Evolutionary conservation across 108 stramenopile species (phyloP).

Genomic region (Phaeodactylum tricornutum): DNA sequence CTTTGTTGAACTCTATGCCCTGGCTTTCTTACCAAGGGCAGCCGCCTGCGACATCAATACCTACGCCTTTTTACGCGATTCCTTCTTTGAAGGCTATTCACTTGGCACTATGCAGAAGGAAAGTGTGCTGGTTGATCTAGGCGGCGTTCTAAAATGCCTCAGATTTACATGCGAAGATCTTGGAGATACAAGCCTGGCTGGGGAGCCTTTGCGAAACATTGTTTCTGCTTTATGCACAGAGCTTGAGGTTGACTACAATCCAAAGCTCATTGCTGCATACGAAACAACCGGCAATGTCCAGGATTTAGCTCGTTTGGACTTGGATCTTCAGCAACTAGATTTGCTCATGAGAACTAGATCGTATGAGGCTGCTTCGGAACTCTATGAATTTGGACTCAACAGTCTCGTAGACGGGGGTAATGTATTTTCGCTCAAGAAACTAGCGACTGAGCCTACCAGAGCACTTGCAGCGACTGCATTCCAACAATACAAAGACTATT

Average conservation of each 20-base stretch:
- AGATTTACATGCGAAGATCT: conserved; percentile 33
- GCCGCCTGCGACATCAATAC: conserved; percentile 21
- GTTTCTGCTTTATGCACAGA: conserved; percentile 7
- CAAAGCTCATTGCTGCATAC: conserved; percentile 26
- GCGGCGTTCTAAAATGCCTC: conserved; percentile 26
- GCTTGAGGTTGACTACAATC: conserved; percentile 5
- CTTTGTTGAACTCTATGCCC: conserved; percentile 35
- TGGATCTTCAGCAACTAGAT: conserved; percentile 38
- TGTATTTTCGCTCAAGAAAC: conserved; percentile 20
- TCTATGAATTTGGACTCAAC: conserved; percentile 53
- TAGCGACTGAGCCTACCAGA: conserved; percentile 8
- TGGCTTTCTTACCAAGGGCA: conserved; percentile 32
- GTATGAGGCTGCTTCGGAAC: conserved; percentile 34
- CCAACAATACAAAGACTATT: neutral
- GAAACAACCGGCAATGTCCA: conserved; percentile 22
- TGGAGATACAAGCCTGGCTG: conserved; percentile 4
- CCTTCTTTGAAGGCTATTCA: conserved; percentile 7
- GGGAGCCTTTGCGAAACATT: conserved; percentile 13
- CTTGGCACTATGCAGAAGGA: conserved; percentile 3
- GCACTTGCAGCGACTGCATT: neutral
- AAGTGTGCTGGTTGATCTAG: conserved; percentile 14
- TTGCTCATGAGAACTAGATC: conserved; percentile 28
- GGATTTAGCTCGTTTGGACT: conserved; percentile 30
- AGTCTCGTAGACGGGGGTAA: conserved; percentile 1
- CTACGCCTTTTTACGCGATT: conserved; percentile 8